Evolutionary conservation across 306 rosid genomes (phyloP), one percentile per base, ranked within the genome.

Genomic region (Alnus rubra): DNA sequence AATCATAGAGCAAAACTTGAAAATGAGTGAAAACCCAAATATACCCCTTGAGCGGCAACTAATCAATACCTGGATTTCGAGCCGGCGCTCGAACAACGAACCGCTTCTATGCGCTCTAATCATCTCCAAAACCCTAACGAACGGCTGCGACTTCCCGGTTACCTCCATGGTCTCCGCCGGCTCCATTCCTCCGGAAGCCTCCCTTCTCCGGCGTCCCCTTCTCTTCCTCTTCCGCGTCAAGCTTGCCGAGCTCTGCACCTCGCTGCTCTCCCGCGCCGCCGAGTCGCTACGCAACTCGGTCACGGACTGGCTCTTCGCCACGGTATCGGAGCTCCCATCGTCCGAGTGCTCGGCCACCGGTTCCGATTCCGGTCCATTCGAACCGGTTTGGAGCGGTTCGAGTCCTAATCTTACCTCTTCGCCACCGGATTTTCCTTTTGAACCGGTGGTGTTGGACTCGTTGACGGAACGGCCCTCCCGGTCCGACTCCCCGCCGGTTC

Each of bases 241-340:
- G 28, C 94, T 93, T 63, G 90, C 91, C n/a, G 94, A 93, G 82
- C 97, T 93, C 47, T 93, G 97, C 69, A 90, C 97, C 63, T 89
- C 98, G 51, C 98, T 83, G 69, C 96, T 93, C 76, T 86, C 96
- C 42, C 92, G 78, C 58, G 88, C 88, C 88, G 79, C 88, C 77
- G 91, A 90, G 84, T 85, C 92, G 12, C 30, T 3, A 16, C 85
- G 81, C 49, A 87, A 86, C 87, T 87, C 93, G 55, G 79, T 76
- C 82, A 87, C 2, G 1, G 65, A 59, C 87, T 78, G 60, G 88
- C 83, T 42, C 73, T 86, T 88, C 6, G 78, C 90, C 54, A 75
- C 84, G 4, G 84, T 86, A 68, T 87, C 92, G 76, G 86, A 87
- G 81, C 95, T 83, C 71, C 93, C 97, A 80, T 90, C 88, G 74